These are phyloP conservation scores for Lachancea dasiensis DNA, from an alignment of 805 yeast species.

Conservation along the genomic window DNA sequence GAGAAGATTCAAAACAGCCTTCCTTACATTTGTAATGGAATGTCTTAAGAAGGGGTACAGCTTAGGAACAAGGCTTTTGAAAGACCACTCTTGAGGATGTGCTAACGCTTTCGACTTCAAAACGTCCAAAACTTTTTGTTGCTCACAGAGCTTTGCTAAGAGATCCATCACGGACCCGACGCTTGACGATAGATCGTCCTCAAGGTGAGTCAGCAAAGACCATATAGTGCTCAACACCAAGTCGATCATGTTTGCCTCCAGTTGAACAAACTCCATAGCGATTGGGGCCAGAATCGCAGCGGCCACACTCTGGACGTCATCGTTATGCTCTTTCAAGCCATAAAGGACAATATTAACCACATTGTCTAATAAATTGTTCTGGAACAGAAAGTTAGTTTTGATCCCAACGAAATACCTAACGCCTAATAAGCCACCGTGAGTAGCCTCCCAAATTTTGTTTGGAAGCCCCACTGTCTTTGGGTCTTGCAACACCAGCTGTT, in stretches of 20 bases:
- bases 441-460: slow-evolving; percentile 83
- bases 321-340: slow-evolving; percentile 75
- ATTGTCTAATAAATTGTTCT: slow-evolving; percentile 51
- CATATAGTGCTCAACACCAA: slow-evolving; percentile 67
- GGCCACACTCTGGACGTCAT: slow-evolving; percentile 95
- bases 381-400: slow-evolving; percentile 67
- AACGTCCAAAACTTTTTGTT: slow-evolving; percentile 64
- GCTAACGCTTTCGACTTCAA: slow-evolving; percentile 56
- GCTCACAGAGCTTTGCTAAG: slow-evolving; percentile 79
- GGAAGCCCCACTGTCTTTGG: slow-evolving; percentile 34
- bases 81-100: slow-evolving; percentile 47
- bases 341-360: slow-evolving; percentile 82
- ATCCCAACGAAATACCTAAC: slow-evolving; percentile 87
- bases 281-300: slow-evolving; percentile 91
- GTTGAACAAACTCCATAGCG: slow-evolving; percentile 74
- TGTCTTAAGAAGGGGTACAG: slow-evolving; percentile 90
- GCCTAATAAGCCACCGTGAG: slow-evolving; percentile 97
- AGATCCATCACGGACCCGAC: slow-evolving; percentile 96
- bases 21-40: slow-evolving; percentile 85
- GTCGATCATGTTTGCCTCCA: slow-evolving; percentile 44
- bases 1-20: slow-evolving; percentile 77
- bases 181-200: slow-evolving; percentile 90
- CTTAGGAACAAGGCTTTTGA: slow-evolving; percentile 77
- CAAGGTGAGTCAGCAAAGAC: slow-evolving; percentile 76
- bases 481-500: slow-evolving; percentile 64